Conservation (phyloP, 108 stramenopile species). For the Pseudonitzschia pungens region DNA sequence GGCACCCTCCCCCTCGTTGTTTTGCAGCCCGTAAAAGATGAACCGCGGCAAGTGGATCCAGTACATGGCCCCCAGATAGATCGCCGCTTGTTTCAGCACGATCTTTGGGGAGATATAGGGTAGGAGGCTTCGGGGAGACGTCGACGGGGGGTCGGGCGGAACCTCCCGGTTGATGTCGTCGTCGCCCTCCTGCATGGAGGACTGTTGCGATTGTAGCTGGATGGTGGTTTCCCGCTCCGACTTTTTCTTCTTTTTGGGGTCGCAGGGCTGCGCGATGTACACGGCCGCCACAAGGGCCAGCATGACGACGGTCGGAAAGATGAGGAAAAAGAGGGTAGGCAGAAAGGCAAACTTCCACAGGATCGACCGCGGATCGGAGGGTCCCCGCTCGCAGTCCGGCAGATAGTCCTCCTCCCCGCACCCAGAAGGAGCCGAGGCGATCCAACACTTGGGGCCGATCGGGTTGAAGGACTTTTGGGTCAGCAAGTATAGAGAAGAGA, state of each 20-base stretch:
- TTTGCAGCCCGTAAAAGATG: not conserved
- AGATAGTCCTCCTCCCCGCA: too few species aligned
- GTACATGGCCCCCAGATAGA: not conserved
- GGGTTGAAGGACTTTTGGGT: not conserved
- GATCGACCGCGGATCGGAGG: not conserved
- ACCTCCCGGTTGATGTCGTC: not conserved
- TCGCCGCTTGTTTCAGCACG: not conserved
- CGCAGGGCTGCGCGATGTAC: not conserved
- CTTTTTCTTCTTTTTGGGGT: not conserved
- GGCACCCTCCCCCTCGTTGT: not conserved
- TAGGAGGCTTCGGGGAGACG: not conserved
- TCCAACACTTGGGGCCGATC: not conserved
- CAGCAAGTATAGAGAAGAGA: not conserved
- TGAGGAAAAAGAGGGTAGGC: not conserved
- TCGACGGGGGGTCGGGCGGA: too few species aligned
- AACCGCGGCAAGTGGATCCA: not conserved
- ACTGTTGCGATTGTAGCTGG: too few species aligned
- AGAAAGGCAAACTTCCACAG: not conserved
- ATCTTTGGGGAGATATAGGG: not conserved
- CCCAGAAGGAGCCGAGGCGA: not conserved
- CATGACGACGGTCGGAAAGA: slow-evolving; percentile 11
- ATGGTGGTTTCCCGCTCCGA: not conserved
- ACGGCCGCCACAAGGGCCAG: not conserved
- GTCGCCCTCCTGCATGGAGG: too few species aligned
- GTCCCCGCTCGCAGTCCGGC: slow-evolving; percentile 9